Evolutionary conservation across 768 basidiomycete species (phyloP).

Genomic region (Agaricus sinodeliciosus): DNA sequence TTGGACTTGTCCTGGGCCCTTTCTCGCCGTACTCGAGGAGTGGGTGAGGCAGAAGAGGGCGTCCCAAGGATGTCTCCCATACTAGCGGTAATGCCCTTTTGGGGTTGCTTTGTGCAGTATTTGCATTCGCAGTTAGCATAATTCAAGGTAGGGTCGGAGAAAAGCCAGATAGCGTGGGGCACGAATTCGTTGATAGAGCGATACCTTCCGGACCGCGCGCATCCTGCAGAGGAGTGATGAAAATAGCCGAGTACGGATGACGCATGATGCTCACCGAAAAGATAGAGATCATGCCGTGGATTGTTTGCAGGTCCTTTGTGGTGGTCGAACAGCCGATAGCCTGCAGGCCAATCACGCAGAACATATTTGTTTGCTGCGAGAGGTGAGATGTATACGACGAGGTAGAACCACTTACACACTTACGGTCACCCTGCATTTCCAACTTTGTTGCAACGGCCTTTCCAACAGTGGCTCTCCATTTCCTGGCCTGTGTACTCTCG

Average conservation of each 20-base stretch:
- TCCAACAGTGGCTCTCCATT: conserved; percentile 49
- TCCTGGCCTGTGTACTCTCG: conserved; percentile 37
- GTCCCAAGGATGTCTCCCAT: conserved; percentile 31
- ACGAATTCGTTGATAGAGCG: conserved; percentile 83
- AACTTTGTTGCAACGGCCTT: conserved; percentile 36
- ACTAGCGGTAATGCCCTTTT: conserved; percentile 60
- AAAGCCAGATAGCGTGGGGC: conserved; percentile 79
- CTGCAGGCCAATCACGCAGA: conserved; percentile 55
- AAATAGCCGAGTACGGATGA: conserved; percentile 1
- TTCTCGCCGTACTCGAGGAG: background rate
- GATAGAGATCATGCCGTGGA: conserved; percentile 72
- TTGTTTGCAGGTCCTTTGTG: conserved; percentile 49
- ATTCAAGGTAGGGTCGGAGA: conserved; percentile 42
- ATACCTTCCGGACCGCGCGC: conserved; percentile 42
- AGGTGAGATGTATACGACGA: background rate
- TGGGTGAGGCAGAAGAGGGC: conserved; percentile 4
- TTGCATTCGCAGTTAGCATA: conserved; percentile 62
- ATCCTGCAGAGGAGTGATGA: conserved; percentile 28
- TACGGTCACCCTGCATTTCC: conserved; percentile 38
- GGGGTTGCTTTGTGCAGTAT: conserved; percentile 66
- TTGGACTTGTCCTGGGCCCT: conserved; percentile 16
- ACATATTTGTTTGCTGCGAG: conserved; percentile 50
- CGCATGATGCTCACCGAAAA: conserved; percentile 49
- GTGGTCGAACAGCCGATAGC: conserved; percentile 72
- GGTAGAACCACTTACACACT: conserved; percentile 13